A percentile compares a stretch with the other conserved stretches of the same genome.
phyloP scores from a whole-genome alignment of 768 basidiomycete species.

The Hygrophorus russula region DNA sequence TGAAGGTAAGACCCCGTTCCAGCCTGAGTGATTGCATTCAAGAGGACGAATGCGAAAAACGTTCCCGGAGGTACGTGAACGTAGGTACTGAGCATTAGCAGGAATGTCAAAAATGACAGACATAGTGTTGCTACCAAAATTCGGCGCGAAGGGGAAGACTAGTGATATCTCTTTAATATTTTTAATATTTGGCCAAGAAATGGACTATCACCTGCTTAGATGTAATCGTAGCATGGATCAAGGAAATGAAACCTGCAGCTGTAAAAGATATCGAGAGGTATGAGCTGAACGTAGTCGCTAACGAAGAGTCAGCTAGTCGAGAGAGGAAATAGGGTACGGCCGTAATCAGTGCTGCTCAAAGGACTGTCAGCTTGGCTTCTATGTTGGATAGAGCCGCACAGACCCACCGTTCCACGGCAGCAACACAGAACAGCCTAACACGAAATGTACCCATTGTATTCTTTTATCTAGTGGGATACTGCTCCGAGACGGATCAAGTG shows the following conservation, averaged over 20 bases:
- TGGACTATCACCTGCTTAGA: slow-evolving; percentile 48
- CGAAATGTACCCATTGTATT: slow-evolving; percentile 55
- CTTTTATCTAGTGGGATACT: slow-evolving; percentile 25
- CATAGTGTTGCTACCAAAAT: slow-evolving; percentile 39
- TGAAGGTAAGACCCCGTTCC: slow-evolving; percentile 64
- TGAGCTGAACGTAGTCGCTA: slow-evolving; percentile 51
- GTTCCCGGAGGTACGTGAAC: slow-evolving; percentile 36
- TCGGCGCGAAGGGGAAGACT: slow-evolving; percentile 54
- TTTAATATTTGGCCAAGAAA: not conserved
- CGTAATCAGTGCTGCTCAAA: slow-evolving; percentile 68
- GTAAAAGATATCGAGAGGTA: slow-evolving; percentile 57
- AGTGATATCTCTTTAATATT: not conserved
- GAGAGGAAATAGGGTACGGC: slow-evolving; percentile 75
- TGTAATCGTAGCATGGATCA: slow-evolving; percentile 64
- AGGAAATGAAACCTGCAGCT: slow-evolving; percentile 51
- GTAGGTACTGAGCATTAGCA: slow-evolving; percentile 60
- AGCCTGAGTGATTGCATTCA: slow-evolving; percentile 49
- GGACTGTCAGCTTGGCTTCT: not conserved
- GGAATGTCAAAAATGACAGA: slow-evolving; percentile 40
- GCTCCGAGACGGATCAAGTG: slow-evolving; percentile 2
- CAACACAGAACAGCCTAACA: slow-evolving; percentile 69
- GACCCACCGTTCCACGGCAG: slow-evolving; percentile 83
- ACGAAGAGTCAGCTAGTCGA: slow-evolving; percentile 47
- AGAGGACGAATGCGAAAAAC: slow-evolving; percentile 57
- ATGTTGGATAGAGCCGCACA: not conserved